Evolutionary conservation across 73 alveolate species (phyloP), one percentile per base, ranked within the genome.

Genomic region (Blepharisma stoltei): DNA sequence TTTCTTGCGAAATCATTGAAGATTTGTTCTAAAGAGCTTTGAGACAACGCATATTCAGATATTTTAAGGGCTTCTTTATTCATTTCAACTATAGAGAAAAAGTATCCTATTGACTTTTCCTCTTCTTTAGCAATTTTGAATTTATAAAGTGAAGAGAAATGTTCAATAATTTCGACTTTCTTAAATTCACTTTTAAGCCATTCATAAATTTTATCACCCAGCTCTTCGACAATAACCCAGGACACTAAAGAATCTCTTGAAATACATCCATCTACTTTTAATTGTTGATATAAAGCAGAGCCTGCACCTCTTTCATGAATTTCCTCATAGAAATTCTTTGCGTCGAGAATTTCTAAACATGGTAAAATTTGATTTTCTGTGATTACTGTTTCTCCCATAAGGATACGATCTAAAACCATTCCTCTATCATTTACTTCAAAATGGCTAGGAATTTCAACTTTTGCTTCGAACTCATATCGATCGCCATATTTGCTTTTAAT

Each of bases 331-430:
- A 83, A 11, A 93, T 92, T 55, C 90, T 91, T 8, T 96, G 76
- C 14, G 91, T 81, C 7, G 37, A 95, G 84, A 84, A 95, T 91
- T 27, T 93, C 97, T 52, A 68, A 95, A 92, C 97, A 95, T 93
- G 6, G 99, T 95, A 82, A 91, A 91, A 7, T 98, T 98, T 7
- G 93, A 98, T 27, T 98, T 93, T 71, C 93, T 87, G 67, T 95
- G 93, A 75, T 98, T 85, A 77, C 92, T 93, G 91, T 95, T 95
- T 50, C 99, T 98, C 55, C 99, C 99, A 54, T 96, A 88, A 21
- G 91, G 80, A 32, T 83, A 77, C 91, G 90, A 46, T 90, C 85
- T 46, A 87, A 83, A 21, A 91, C 86, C 11, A 93, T 92, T 90
- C 41, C 41, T 32, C 41, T 0, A 32, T 32, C 55, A 52, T 77